Conservation (phyloP, 106 monocot genomes). For the Dendrobium huoshanense region DNA sequence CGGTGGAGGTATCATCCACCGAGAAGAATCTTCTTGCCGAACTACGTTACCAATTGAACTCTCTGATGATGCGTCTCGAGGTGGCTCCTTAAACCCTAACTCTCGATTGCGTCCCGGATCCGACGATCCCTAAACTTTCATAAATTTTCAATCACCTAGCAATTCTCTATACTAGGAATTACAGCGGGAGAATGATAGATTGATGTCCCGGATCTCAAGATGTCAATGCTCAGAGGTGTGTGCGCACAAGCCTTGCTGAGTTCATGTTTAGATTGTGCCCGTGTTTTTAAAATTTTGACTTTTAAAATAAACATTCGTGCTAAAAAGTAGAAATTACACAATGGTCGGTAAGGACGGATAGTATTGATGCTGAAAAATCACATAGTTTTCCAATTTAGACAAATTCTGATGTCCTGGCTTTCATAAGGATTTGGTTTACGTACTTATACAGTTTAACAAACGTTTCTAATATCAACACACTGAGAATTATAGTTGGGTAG, state of each 20-base stretch:
- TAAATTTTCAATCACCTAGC: too few species aligned
- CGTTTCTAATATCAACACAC: too few species aligned
- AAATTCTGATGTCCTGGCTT: background rate
- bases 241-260: background rate
- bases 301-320: background rate
- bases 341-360: background rate
- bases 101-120: background rate
- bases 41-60: constrained; percentile 22
- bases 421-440: background rate
- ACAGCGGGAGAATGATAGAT: constrained; percentile 48
- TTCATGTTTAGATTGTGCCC: background rate
- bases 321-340: background rate
- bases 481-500: too few species aligned
- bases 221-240: constrained; percentile 50
- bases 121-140: too few species aligned
- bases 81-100: constrained; percentile 17
- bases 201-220: constrained; percentile 22
- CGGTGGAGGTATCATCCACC: constrained; percentile 8
- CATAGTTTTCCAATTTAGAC: background rate
- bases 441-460: too few species aligned
- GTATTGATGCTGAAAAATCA: background rate
- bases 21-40: background rate
- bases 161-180: constrained; percentile 38
- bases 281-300: background rate
- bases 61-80: constrained; percentile 35